Conservation (phyloP, 2,329 filamentous ascomycete genomes). For the Trichoderma guizhouense region DNA sequence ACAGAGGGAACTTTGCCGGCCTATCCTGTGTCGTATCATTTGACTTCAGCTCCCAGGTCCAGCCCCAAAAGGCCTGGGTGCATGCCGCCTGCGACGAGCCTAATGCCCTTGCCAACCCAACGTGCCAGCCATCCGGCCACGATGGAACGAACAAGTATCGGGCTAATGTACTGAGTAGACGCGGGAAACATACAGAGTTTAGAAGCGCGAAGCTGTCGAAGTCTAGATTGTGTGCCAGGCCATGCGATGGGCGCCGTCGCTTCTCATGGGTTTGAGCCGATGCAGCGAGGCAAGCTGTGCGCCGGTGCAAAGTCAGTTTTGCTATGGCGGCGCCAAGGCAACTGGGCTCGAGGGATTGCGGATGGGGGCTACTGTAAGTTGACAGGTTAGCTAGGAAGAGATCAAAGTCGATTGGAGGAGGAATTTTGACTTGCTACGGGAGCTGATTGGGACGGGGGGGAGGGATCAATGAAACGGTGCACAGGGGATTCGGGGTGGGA, state of each 20-base stretch:
- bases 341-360: background rate
- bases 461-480: background rate
- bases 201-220: background rate
- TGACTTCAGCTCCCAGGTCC: slow-evolving; percentile 4
- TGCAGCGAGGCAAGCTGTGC: background rate
- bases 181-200: background rate
- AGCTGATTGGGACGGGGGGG: background rate
- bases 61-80: background rate
- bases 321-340: background rate
- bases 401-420: background rate
- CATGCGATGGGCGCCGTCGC: background rate
- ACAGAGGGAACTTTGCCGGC: slow-evolving; percentile 11
- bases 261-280: background rate
- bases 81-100: background rate
- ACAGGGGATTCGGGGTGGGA: background rate
- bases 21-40: background rate
- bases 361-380: background rate
- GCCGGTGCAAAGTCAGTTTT: slow-evolving; percentile 7
- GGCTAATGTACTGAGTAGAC: background rate
- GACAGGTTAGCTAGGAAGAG: background rate
- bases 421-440: background rate
- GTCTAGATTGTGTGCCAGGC: background rate
- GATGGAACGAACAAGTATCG: background rate
- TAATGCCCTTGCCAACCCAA: background rate
- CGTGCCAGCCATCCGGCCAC: background rate